phyloP scores from a whole-genome alignment of 2,329 filamentous ascomycete genomes.

The Fusarium annulatum region DNA sequence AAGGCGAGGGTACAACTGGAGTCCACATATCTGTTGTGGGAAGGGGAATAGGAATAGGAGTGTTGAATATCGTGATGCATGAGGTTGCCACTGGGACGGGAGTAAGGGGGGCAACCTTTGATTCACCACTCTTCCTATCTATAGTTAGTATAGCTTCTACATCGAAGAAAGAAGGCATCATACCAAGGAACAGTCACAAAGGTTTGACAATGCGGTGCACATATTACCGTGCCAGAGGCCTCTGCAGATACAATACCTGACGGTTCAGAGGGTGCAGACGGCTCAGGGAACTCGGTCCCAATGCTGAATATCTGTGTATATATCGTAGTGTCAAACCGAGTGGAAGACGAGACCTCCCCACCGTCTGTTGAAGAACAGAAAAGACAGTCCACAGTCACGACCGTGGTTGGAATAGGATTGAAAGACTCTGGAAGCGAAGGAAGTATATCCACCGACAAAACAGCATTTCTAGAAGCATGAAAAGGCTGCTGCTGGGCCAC shows the following conservation, averaged over 20 bases:
- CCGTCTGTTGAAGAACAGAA: slow-evolving; percentile 22
- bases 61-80: slow-evolving; percentile 37
- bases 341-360: not conserved
- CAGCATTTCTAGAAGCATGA: slow-evolving; percentile 8
- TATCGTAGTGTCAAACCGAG: not conserved
- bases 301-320: not conserved
- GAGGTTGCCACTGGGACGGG: slow-evolving; percentile 25
- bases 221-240: slow-evolving; percentile 33
- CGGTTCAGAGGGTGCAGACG: not conserved
- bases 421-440: slow-evolving; percentile 9
- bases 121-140: slow-evolving; percentile 21
- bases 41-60: not conserved
- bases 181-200: slow-evolving; percentile 38
- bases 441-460: slow-evolving; percentile 19
- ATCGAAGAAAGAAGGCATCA: not conserved
- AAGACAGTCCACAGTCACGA: slow-evolving; percentile 34
- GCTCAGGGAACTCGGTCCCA: not conserved
- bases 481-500: slow-evolving; percentile 5
- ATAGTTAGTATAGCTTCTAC: slow-evolving; percentile 1
- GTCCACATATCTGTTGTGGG: slow-evolving; percentile 5
- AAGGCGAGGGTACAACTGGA: not conserved
- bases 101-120: slow-evolving; percentile 9
- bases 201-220: slow-evolving; percentile 38
- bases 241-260: not conserved
- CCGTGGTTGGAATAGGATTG: slow-evolving; percentile 8